These are phyloP conservation scores for Simmondsia chinensis DNA, from an alignment of 148 eudicot species.

Conservation along the genomic window DNA sequence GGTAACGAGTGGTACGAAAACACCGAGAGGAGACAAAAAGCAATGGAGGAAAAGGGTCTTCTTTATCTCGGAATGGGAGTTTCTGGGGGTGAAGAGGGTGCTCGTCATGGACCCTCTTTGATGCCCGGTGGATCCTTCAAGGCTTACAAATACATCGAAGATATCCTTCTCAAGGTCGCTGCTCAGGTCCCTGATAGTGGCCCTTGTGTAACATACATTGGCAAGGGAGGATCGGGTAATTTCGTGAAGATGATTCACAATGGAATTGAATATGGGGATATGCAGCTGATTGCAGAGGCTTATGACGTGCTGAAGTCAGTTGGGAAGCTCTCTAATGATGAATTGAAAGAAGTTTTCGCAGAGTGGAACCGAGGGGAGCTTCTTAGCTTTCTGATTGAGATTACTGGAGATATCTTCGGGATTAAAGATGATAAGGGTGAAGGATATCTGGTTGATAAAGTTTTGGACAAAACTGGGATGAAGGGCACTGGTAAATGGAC, in stretches of 20 bases:
- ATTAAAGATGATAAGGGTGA: constrained; percentile 77
- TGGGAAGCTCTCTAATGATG: constrained; percentile 88
- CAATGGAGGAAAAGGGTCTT: constrained; percentile 55
- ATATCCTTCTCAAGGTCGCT: constrained; percentile 76
- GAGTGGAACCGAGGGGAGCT: constrained; percentile 96
- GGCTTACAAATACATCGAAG: constrained; percentile 82
- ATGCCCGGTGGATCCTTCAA: constrained; percentile 90
- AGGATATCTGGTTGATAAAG: constrained; percentile 78
- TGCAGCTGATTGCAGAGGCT: constrained; percentile 90
- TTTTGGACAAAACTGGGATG: constrained; percentile 90
- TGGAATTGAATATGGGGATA: constrained; percentile 88
- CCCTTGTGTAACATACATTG: constrained; percentile 87
- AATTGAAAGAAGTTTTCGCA: constrained; percentile 58
- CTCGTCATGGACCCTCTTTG: constrained; percentile 79
- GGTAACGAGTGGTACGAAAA: constrained; percentile 97
- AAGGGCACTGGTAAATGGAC: constrained; percentile 97
- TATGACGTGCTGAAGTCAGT: constrained; percentile 78
- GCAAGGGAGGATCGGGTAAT: constrained; percentile 83
- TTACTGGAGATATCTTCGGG: constrained; percentile 79
- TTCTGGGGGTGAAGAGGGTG: constrained; percentile 96
- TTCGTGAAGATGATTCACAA: constrained; percentile 88
- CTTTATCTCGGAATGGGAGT: constrained; percentile 96
- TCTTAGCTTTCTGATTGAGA: constrained; percentile 75
- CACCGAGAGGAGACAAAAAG: constrained; percentile 89
- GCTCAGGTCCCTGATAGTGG: constrained; percentile 91